Evolutionary conservation across 371 early-diverging fungal species (phyloP).

Genomic region (Apophysomyces trapeziformis): DNA sequence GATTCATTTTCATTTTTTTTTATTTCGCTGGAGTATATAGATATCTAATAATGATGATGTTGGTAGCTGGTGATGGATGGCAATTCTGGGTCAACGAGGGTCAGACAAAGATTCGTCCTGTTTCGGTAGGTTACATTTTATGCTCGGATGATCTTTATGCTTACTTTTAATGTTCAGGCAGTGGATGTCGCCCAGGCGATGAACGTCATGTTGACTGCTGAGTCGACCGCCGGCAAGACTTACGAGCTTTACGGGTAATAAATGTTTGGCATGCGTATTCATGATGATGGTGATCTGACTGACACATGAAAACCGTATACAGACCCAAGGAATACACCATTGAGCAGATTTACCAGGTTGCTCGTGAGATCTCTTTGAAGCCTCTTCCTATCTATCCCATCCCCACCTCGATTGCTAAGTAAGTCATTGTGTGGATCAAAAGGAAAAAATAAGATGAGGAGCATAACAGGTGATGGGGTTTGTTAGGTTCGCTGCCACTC

Average conservation of each 20-base stretch:
- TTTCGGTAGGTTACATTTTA: slow-evolving; percentile 59
- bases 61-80: slow-evolving; percentile 50
- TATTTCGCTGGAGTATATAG: neutral
- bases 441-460: neutral
- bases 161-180: slow-evolving; percentile 48
- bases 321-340: slow-evolving; percentile 75
- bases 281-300: too few relatives aligned
- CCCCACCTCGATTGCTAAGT: slow-evolving; percentile 75
- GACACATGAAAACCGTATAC: too few relatives aligned
- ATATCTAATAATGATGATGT: neutral
- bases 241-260: slow-evolving; percentile 88
- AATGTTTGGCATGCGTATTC: too few relatives aligned
- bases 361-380: slow-evolving; percentile 74
- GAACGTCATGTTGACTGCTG: slow-evolving; percentile 72
- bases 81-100: slow-evolving; percentile 77
- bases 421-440: slow-evolving; percentile 16
- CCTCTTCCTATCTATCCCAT: slow-evolving; percentile 63
- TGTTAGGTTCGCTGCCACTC: slow-evolving; percentile 39
- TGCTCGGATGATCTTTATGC: neutral
- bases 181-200: slow-evolving; percentile 91
- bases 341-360: slow-evolving; percentile 73
- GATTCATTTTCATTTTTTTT: neutral
- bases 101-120: slow-evolving; percentile 80
- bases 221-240: slow-evolving; percentile 78
- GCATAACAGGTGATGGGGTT: neutral